Base-by-base conservation (phyloP, 768 basidiomycete genomes). In the Leccinum truebloodii region DNA sequence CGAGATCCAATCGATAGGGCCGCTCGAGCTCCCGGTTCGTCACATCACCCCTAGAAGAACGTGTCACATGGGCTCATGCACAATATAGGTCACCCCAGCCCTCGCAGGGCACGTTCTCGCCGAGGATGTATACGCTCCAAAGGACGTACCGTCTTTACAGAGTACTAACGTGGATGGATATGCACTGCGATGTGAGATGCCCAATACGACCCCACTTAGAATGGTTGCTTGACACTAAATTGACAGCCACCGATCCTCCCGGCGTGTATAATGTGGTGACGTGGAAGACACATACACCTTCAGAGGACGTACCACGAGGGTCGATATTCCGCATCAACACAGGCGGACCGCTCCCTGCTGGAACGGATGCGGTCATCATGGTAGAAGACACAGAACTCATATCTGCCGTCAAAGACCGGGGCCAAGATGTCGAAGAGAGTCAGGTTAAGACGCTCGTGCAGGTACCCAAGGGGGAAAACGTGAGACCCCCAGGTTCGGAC, bases 131-230 rank as follows among this genome's bases (percentile, higher is more conserved):
- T 75, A 79, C 61, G 86, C 92, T 4, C 76, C 83, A 1, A 78
- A 82, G 34, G 77, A 90, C 66, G 81, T 90, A 0, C 94, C 94
- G 3, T 69, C 72, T 4, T 81, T 81, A 2, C 71, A 78, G 18
- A 92, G 90, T 1, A 94, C 94, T 6, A 95, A 86, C 64, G 92
- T 94, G 12, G 94, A 95, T 71, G 94, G 94, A 1, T 96, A 96
- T 69, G 94, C 94, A 5, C 73, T 95, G 1, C 79, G 84, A 60
- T 86, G 90, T 91, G 67, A 62, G 83, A 63, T 4, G 24, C 24
- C n/a, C 37, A 14, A 56, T 18, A 13, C 35, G 20, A 4, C 9
- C 22, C 49, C 0, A 5, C 44, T 46, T 4, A 20, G n/a, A 46
- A 46, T 53, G 30, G 12, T 53, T 24, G 6, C 18, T 30, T 69